Evolutionary conservation across 139 green algal species (phyloP).

Genomic region (Haematococcus sp.): DNA sequence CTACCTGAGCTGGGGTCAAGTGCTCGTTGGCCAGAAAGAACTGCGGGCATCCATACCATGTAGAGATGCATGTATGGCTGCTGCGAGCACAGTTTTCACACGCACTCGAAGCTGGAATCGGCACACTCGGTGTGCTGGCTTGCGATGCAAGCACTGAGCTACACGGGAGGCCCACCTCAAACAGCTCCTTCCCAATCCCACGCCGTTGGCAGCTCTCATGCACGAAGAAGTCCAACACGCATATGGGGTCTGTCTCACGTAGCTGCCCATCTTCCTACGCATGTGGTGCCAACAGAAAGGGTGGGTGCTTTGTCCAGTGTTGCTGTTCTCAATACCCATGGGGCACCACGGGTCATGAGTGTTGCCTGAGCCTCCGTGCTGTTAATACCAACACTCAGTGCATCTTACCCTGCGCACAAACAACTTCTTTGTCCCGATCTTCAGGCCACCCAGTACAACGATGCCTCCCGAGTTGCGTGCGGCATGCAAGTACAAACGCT

Average conservation of each 20-base stretch:
- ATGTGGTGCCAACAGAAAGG: too few species aligned
- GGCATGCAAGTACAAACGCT: conserved; percentile 36
- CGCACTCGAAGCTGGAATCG: neutral
- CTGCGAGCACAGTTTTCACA: too few species aligned
- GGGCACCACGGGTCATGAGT: too few species aligned
- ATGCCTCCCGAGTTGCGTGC: conserved; percentile 27
- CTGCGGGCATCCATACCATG: conserved; percentile 12
- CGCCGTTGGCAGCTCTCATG: conserved; percentile 70
- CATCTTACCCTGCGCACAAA: conserved; percentile 21
- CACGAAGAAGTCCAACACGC: conserved; percentile 86
- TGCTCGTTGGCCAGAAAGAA: conserved; percentile 42
- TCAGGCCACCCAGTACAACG: conserved; percentile 61
- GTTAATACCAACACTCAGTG: too few species aligned
- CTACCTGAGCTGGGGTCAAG: conserved; percentile 36
- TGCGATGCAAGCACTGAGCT: neutral
- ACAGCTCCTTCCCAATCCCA: conserved; percentile 64
- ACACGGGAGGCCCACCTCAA: conserved; percentile 45
- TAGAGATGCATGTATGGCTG: neutral
- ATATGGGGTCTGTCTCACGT: conserved; percentile 57
- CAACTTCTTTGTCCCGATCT: conserved; percentile 67
- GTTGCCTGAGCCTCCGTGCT: too few species aligned
- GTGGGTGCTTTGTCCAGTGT: neutral
- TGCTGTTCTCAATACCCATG: too few species aligned
- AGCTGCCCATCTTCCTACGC: conserved; percentile 30
- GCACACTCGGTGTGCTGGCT: neutral